Conservation (phyloP, 179 eudicot genomes). For the Dionaea muscipula region DNA sequence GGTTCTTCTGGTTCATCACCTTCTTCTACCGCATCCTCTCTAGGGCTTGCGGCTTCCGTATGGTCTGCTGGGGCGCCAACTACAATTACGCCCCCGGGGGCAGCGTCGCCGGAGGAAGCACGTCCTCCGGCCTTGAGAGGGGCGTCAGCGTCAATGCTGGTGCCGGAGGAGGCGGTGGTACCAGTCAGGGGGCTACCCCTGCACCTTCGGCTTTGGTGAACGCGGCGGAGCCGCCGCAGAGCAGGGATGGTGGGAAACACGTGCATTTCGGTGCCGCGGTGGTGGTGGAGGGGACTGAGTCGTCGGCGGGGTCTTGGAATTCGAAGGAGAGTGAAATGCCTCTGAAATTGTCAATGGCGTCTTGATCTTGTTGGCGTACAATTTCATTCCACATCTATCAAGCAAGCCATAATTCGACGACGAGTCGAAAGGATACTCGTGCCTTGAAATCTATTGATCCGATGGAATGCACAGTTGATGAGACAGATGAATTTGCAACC, state of each 20-base stretch:
- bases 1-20: slow-evolving; percentile 38
- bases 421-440: no score
- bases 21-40: slow-evolving; percentile 31
- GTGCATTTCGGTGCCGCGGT: slow-evolving; percentile 34
- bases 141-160: not conserved
- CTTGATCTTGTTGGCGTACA: slow-evolving; percentile 12
- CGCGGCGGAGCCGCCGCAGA: not conserved
- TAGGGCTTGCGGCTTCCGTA: slow-evolving; percentile 30
- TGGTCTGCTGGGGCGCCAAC: slow-evolving; percentile 24
- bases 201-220: not conserved
- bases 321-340: slow-evolving; percentile 27
- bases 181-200: not conserved
- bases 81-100: slow-evolving; percentile 3
- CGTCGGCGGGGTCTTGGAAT: slow-evolving; percentile 7
- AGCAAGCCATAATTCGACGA: no score
- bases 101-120: not conserved
- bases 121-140: no score
- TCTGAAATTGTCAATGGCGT: slow-evolving; percentile 21
- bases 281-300: slow-evolving; percentile 10
- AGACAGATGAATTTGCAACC: no score
- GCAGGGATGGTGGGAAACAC: slow-evolving; percentile 11
- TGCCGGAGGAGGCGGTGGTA: not conserved
- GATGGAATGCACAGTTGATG: no score
- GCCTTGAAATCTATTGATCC: no score
- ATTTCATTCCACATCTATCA: no score